phyloP scores from a whole-genome alignment of 228 moss, liverwort and hornwort genomes.

The Sphagnum magellanicum region DNA sequence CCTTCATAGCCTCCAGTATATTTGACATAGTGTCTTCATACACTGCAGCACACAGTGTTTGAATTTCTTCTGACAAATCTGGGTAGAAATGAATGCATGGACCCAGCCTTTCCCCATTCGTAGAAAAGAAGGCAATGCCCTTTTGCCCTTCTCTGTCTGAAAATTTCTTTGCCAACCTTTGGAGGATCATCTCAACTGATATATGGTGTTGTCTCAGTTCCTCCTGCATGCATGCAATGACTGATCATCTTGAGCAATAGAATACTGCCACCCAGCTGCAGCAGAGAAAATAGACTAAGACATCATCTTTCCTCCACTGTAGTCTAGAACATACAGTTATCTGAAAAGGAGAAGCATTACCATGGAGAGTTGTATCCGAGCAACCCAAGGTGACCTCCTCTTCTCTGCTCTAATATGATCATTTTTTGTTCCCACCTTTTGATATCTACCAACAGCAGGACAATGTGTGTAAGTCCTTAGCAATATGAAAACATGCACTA shows the following conservation, averaged over 20 bases:
- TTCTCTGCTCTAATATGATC: slow-evolving; percentile 22
- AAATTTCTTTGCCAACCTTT: slow-evolving; percentile 29
- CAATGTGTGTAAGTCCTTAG: slow-evolving; percentile 7
- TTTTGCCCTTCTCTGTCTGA: slow-evolving; percentile 12
- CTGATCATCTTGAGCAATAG: background rate
- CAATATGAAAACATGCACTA: background rate
- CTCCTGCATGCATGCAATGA: slow-evolving; percentile 31
- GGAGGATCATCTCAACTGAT: slow-evolving; percentile 15
- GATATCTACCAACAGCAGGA: slow-evolving; percentile 12
- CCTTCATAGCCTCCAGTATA: slow-evolving; percentile 49
- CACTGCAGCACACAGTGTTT: slow-evolving; percentile 12
- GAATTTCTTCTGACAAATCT: slow-evolving; percentile 3
- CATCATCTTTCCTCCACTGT: background rate
- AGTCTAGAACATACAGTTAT: background rate
- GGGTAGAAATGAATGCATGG: slow-evolving; percentile 67
- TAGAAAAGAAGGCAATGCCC: slow-evolving; percentile 32
- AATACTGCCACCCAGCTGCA: background rate
- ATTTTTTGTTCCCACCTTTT: slow-evolving; percentile 10
- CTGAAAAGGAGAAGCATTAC: slow-evolving; percentile 17
- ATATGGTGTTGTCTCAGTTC: slow-evolving; percentile 44
- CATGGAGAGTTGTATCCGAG: slow-evolving; percentile 61
- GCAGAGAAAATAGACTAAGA: background rate
- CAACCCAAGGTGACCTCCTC: slow-evolving; percentile 74
- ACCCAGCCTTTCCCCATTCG: slow-evolving; percentile 16
- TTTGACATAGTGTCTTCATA: slow-evolving; percentile 21